Conservation (phyloP, 345 rosid species). For the Litchi chinensis region DNA sequence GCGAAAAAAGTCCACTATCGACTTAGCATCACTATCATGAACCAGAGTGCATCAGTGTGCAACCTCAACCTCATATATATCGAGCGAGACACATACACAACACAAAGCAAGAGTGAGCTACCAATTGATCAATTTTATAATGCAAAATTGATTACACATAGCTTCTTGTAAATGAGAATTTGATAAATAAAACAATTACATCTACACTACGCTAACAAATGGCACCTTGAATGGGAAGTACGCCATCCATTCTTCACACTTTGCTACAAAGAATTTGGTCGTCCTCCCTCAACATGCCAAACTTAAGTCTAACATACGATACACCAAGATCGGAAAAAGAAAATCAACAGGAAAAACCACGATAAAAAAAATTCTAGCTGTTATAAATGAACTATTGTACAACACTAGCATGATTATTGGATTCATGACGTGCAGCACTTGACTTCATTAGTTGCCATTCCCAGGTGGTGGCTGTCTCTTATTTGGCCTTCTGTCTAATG, state of each 20-base stretch:
- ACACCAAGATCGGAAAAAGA: not conserved
- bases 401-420: not conserved
- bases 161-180: not conserved
- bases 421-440: not conserved
- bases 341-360: not conserved
- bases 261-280: not conserved
- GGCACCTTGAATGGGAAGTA: not conserved
- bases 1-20: not conserved
- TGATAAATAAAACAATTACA: not conserved
- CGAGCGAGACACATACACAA: not conserved
- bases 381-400: not conserved
- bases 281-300: not conserved
- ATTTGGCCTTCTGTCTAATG: conserved; percentile 35
- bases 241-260: not conserved
- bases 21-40: not conserved
- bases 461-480: conserved; percentile 27
- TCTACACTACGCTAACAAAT: not conserved
- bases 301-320: not conserved
- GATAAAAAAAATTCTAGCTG: not conserved
- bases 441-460: conserved; percentile 10
- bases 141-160: not conserved
- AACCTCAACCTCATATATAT: not conserved
- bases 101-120: not conserved
- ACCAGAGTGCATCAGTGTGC: not conserved
- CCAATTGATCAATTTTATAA: not conserved